A percentile compares a stretch with the other conserved stretches of the same genome.
Evolutionary conservation across 2,329 filamentous ascomycete species (phyloP).

Genomic region (Neonectria coccinea): DNA sequence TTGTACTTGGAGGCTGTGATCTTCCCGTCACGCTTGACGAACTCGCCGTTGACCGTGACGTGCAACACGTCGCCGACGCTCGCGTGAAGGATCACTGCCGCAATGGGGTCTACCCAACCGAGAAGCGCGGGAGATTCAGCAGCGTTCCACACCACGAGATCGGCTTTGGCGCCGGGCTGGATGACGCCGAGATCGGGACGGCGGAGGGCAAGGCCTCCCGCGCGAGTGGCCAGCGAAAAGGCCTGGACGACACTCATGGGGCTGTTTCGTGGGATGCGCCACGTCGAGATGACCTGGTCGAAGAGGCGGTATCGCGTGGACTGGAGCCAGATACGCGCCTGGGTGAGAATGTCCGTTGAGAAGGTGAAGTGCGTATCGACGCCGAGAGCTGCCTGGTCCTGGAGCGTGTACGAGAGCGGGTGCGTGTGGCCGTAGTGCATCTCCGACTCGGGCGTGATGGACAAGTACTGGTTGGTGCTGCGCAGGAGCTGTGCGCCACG

Average conservation of each 20-base stretch:
- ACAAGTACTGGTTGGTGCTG: conserved; percentile 63
- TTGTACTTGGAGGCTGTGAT: conserved; percentile 48
- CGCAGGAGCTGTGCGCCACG: conserved; percentile 57
- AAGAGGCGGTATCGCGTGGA: conserved; percentile 55
- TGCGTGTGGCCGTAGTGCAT: conserved; percentile 69
- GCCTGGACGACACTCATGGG: conserved; percentile 67
- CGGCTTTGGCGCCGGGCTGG: conserved; percentile 62
- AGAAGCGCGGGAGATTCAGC: conserved; percentile 59
- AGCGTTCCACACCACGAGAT: conserved; percentile 65
- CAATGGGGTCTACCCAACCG: conserved; percentile 67
- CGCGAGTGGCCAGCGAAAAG: conserved; percentile 65
- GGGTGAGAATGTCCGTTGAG: conserved; percentile 62
- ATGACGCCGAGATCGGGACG: conserved; percentile 64
- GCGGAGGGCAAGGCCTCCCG: conserved; percentile 63
- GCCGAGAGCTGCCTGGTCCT: conserved; percentile 65
- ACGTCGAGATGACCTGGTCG: conserved; percentile 52
- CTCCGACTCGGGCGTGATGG: conserved; percentile 69
- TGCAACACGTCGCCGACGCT: conserved; percentile 64
- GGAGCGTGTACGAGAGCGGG: conserved; percentile 54
- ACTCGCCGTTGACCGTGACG: conserved; percentile 63
- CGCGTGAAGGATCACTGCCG: conserved; percentile 67
- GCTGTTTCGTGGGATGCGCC: conserved; percentile 58
- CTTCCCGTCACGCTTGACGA: conserved; percentile 59
- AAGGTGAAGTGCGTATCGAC: conserved; percentile 67
- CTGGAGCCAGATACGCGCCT: conserved; percentile 67